Conservation (phyloP, 2,329 filamentous ascomycete genomes). For the Ophiocordyceps polyrhachis-furcata region DNA sequence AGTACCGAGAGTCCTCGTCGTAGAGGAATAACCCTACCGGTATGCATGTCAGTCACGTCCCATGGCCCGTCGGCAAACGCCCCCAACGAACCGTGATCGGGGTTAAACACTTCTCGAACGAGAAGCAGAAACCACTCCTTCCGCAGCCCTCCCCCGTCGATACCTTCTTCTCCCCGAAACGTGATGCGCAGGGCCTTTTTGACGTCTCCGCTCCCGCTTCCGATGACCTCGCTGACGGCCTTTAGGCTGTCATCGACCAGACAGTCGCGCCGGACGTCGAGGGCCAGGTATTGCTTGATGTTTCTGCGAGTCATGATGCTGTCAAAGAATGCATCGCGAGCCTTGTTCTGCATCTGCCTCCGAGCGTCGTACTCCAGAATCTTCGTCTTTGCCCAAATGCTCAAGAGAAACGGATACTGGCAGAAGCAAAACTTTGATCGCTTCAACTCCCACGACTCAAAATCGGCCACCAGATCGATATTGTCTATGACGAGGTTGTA, state of each 20-base stretch:
- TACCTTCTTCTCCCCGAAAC: constrained; percentile 75
- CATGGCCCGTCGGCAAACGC: no score
- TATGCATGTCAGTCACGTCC: constrained; percentile 3
- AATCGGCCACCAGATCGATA: constrained; percentile 68
- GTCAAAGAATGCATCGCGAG: constrained; percentile 78
- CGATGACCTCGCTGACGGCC: constrained; percentile 68
- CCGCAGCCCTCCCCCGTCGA: constrained; percentile 73
- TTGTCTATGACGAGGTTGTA: constrained; percentile 79
- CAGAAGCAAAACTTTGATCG: constrained; percentile 68
- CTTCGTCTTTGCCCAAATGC: constrained; percentile 80
- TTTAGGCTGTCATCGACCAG: constrained; percentile 76
- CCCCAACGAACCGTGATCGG: constrained; percentile 52
- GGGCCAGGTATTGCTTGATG: constrained; percentile 58
- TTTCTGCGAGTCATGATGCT: constrained; percentile 60
- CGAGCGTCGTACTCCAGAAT: constrained; percentile 78
- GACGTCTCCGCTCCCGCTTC: constrained; percentile 63
- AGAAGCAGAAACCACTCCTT: constrained; percentile 93
- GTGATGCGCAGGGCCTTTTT: constrained; percentile 79
- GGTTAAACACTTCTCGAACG: constrained; percentile 78
- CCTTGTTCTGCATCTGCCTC: constrained; percentile 76
- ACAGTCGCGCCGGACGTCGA: constrained; percentile 67
- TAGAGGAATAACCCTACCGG: constrained; percentile 68
- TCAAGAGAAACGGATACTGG: constrained; percentile 81
- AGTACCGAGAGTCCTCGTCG: constrained; percentile 76
- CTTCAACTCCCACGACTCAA: constrained; percentile 69